These are phyloP conservation scores for Pseudocercospora pini-densiflorae DNA, from an alignment of 2,329 filamentous ascomycete species.

Conservation along the genomic window DNA sequence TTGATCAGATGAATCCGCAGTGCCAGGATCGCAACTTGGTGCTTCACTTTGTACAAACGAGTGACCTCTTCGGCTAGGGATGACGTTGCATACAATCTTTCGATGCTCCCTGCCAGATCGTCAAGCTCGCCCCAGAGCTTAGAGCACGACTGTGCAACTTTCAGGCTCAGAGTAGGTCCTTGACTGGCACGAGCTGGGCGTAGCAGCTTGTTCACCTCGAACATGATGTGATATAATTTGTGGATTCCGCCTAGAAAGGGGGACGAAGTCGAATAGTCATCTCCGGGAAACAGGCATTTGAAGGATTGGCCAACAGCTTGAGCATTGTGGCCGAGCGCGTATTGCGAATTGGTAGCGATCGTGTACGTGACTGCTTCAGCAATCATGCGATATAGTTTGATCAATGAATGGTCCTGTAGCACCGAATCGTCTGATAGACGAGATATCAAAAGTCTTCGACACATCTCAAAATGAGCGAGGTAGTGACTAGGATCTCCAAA, in stretches of 20 bases:
- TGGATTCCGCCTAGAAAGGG: conserved; percentile 26
- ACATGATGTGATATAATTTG: conserved; percentile 21
- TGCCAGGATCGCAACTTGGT: conserved; percentile 16
- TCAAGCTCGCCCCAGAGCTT: conserved; percentile 9
- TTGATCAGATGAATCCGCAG: conserved; percentile 23
- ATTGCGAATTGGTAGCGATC: conserved; percentile 17
- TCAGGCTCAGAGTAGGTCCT: neutral
- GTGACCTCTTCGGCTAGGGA: neutral
- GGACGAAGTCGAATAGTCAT: conserved; percentile 15
- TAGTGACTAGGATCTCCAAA: conserved; percentile 24
- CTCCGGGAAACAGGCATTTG: conserved; percentile 15
- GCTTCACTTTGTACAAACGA: conserved; percentile 23
- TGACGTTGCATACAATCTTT: conserved; percentile 7
- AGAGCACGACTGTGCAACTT: neutral
- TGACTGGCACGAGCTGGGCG: conserved; percentile 4
- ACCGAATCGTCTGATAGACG: conserved; percentile 14
- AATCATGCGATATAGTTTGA: conserved; percentile 23
- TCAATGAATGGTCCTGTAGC: neutral
- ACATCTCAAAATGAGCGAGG: conserved; percentile 26
- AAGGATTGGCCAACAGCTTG: conserved; percentile 19
- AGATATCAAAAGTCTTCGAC: conserved; percentile 15
- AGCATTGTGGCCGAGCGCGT: conserved; percentile 4
- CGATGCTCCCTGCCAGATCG: conserved; percentile 10
- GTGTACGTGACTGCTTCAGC: conserved; percentile 28
- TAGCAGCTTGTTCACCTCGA: conserved; percentile 17